Evolutionary conservation across 2,329 filamentous ascomycete species (phyloP).

Genomic region (Neophaeococcomyces mojaviensis): DNA sequence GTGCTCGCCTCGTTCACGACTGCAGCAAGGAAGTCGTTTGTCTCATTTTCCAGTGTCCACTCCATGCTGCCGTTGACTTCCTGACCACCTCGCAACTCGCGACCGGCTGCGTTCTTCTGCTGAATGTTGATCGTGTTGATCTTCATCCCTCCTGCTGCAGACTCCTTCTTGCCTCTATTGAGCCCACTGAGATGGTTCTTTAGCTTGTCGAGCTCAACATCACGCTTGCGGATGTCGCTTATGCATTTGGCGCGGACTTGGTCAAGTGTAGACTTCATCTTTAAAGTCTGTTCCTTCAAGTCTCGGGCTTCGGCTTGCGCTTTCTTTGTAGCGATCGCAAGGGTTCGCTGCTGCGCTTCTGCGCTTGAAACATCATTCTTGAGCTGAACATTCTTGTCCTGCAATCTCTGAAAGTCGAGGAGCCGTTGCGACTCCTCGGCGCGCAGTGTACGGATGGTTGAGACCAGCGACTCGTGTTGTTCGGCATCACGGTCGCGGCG

Average conservation of each 20-base stretch:
- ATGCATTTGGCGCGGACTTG: slow-evolving; percentile 82
- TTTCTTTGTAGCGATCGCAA: slow-evolving; percentile 62
- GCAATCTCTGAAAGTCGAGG: slow-evolving; percentile 55
- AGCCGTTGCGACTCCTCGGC: slow-evolving; percentile 67
- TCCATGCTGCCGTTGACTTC: slow-evolving; percentile 45
- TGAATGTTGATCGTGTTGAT: slow-evolving; percentile 41
- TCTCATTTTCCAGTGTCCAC: slow-evolving; percentile 74
- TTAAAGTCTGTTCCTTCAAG: slow-evolving; percentile 76
- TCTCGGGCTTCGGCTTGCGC: slow-evolving; percentile 66
- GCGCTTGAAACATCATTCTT: slow-evolving; percentile 49
- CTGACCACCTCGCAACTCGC: slow-evolving; percentile 27
- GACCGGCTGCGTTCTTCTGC: slow-evolving; percentile 24
- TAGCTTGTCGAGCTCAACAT: slow-evolving; percentile 78
- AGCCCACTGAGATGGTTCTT: slow-evolving; percentile 76
- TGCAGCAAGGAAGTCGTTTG: slow-evolving; percentile 78
- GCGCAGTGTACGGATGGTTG: slow-evolving; percentile 67
- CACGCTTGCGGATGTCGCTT: slow-evolving; percentile 83
- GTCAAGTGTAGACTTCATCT: slow-evolving; percentile 69
- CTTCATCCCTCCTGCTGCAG: slow-evolving; percentile 38
- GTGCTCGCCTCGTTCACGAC: slow-evolving; percentile 61
- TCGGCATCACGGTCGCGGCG: slow-evolving; percentile 87
- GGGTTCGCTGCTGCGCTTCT: slow-evolving; percentile 63
- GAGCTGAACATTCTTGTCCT: slow-evolving; percentile 49
- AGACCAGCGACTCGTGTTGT: slow-evolving; percentile 73
- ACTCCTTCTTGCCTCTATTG: slow-evolving; percentile 50